These are phyloP conservation scores for Termitomyces heimii DNA, from an alignment of 768 basidiomycete genomes.

Conservation along the genomic window DNA sequence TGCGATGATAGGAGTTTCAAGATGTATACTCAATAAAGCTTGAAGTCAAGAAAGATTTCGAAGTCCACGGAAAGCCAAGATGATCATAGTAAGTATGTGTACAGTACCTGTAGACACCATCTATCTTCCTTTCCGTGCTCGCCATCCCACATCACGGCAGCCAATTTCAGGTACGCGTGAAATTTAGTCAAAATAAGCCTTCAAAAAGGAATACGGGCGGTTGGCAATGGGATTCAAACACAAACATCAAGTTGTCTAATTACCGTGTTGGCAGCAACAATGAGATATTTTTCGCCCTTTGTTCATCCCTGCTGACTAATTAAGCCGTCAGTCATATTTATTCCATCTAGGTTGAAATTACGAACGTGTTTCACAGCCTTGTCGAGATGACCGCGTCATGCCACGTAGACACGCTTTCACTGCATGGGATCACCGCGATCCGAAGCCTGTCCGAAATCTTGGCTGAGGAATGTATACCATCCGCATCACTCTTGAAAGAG, in stretches of 20 bases:
- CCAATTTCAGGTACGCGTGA: background rate
- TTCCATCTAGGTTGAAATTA: conserved; percentile 1
- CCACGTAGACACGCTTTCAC: conserved; percentile 6
- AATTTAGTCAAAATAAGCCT: background rate
- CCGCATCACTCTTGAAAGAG: conserved; percentile 6
- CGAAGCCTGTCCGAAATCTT: conserved; percentile 10
- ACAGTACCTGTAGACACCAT: background rate
- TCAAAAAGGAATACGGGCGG: background rate
- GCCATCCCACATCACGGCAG: background rate
- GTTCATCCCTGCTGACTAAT: conserved; percentile 10
- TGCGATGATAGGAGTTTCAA: background rate
- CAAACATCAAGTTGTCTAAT: conserved; percentile 12
- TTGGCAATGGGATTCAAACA: too few relatives aligned
- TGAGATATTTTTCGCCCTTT: conserved; percentile 17
- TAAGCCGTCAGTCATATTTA: background rate
- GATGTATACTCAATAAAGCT: background rate
- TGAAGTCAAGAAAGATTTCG: background rate
- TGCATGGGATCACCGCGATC: conserved; percentile 18
- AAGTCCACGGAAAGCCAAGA: background rate
- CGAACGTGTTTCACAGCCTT: conserved; percentile 14
- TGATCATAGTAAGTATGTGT: background rate
- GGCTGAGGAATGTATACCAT: conserved; percentile 1
- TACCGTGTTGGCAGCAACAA: conserved; percentile 12
- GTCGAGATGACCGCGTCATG: conserved; percentile 9
- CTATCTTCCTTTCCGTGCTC: background rate